Conservation (phyloP, 1,284 basidiomycete genomes). For the Pyrrhoderma noxium region DNA sequence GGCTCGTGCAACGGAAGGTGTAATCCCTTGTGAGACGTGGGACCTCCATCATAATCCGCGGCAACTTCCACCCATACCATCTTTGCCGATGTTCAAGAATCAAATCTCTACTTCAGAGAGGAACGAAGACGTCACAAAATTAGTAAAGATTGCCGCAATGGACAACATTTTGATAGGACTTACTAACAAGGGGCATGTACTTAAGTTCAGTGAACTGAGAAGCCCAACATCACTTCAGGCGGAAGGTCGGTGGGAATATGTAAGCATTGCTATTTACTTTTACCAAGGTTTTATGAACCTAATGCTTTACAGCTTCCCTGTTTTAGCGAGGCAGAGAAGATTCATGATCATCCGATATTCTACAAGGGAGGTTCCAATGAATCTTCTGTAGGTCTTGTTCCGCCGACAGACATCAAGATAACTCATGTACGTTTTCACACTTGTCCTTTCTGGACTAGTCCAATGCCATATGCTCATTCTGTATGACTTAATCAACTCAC, state of each 20-base stretch:
- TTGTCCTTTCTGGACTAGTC: conserved; percentile 9
- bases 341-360: conserved; percentile 40
- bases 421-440: conserved; percentile 51
- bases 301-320: conserved; percentile 43
- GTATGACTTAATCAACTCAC: not conserved
- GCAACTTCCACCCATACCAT: conserved; percentile 32
- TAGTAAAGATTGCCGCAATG: conserved; percentile 75
- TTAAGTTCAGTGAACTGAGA: conserved; percentile 45
- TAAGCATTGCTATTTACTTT: conserved; percentile 32
- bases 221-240: conserved; percentile 17
- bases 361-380: conserved; percentile 23
- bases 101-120: conserved; percentile 26
- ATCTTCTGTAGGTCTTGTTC: conserved; percentile 18
- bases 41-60: conserved; percentile 45
- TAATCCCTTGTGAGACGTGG: conserved; percentile 58
- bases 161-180: conserved; percentile 64
- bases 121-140: conserved; percentile 32
- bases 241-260: conserved; percentile 61
- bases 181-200: conserved; percentile 70
- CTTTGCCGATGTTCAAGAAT: conserved; percentile 41
- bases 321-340: conserved; percentile 54
- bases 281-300: conserved; percentile 23
- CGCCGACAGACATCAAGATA: conserved; percentile 47
- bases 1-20: conserved; percentile 31
- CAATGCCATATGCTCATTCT: not conserved